Conservation (phyloP, 768 basidiomycete species). For the Lentinula boryana region DNA sequence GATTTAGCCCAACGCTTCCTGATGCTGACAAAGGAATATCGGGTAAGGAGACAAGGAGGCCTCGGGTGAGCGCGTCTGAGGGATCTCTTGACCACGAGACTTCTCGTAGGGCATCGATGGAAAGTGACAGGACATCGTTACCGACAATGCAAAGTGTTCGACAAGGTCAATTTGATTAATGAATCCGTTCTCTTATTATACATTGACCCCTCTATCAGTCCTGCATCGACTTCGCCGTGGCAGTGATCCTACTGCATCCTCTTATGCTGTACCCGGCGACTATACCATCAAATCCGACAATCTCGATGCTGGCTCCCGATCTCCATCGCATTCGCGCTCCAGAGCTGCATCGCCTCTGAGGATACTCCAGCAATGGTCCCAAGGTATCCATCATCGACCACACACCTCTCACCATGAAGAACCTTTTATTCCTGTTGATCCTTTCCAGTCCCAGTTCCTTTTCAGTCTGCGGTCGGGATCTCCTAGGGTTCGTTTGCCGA, state of each 20-base stretch:
- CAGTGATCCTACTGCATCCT: slow-evolving; percentile 28
- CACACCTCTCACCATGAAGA: slow-evolving; percentile 42
- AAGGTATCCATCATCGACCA: slow-evolving; percentile 35
- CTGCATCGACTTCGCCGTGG: slow-evolving; percentile 23
- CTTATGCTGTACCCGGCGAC: slow-evolving; percentile 20
- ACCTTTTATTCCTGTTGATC: slow-evolving; percentile 51
- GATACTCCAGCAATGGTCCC: slow-evolving; percentile 47
- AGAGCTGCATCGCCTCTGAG: slow-evolving; percentile 55
- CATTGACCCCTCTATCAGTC: slow-evolving; percentile 13
- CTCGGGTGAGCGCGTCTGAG: slow-evolving; percentile 25
- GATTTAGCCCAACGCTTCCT: slow-evolving; percentile 11
- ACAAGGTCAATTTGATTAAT: slow-evolving; percentile 27
- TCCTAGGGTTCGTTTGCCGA: background rate
- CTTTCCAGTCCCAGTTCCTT: slow-evolving; percentile 32
- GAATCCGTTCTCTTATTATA: background rate
- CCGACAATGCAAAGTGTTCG: slow-evolving; percentile 31
- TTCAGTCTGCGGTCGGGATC: slow-evolving; percentile 4
- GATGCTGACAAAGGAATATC: slow-evolving; percentile 17
- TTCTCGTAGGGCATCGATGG: slow-evolving; percentile 47
- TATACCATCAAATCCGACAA: slow-evolving; percentile 16
- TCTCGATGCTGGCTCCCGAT: slow-evolving; percentile 28
- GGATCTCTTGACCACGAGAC: slow-evolving; percentile 35
- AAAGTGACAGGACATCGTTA: slow-evolving; percentile 41
- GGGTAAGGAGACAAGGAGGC: slow-evolving; percentile 10
- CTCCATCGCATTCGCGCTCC: slow-evolving; percentile 47